A percentile compares a stretch with the other conserved stretches of the same genome.
Evolutionary conservation across 495 filamentous ascomycete species (phyloP).

Genomic region (Neurospora pannonica): DNA sequence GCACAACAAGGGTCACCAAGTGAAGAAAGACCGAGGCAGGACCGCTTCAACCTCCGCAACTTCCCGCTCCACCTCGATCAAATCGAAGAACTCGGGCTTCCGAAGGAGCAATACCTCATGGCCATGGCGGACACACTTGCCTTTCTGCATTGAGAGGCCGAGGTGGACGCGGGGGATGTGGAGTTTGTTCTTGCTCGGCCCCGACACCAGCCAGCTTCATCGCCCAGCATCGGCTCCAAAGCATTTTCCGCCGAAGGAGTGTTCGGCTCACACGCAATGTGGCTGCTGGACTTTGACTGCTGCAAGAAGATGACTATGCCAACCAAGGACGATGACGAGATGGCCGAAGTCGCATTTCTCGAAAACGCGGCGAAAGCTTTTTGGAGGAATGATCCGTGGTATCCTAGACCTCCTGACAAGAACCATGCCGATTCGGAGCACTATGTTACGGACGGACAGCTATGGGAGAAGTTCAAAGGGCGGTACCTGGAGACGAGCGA

Average conservation of each 20-base stretch:
- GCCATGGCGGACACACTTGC: slow-evolving; percentile 39
- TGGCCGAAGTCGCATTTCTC: neutral
- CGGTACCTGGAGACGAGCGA: neutral
- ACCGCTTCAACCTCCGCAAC: slow-evolving; percentile 39
- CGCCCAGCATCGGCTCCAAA: neutral
- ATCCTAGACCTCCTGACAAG: slow-evolving; percentile 19
- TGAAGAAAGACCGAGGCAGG: too few relatives aligned
- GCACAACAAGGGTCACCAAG: too few relatives aligned
- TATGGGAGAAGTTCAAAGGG: neutral
- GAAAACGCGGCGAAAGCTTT: slow-evolving; percentile 26
- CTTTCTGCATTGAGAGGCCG: slow-evolving; percentile 32
- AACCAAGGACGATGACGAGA: slow-evolving; percentile 6
- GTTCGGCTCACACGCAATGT: slow-evolving; percentile 22
- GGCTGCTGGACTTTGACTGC: slow-evolving; percentile 41
- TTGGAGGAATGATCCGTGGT: slow-evolving; percentile 34
- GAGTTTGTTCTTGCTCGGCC: slow-evolving; percentile 40
- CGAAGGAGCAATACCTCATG: slow-evolving; percentile 9
- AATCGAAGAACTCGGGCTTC: slow-evolving; percentile 31
- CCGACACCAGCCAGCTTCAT: neutral
- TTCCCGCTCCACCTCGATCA: slow-evolving; percentile 41
- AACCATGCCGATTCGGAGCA: neutral
- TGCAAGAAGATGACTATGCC: slow-evolving; percentile 27
- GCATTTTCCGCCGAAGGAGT: neutral
- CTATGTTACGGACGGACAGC: neutral
- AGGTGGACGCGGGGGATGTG: slow-evolving; percentile 39